Base-by-base conservation (phyloP, 495 filamentous ascomycete species). In the Filosporella fistucella region DNA sequence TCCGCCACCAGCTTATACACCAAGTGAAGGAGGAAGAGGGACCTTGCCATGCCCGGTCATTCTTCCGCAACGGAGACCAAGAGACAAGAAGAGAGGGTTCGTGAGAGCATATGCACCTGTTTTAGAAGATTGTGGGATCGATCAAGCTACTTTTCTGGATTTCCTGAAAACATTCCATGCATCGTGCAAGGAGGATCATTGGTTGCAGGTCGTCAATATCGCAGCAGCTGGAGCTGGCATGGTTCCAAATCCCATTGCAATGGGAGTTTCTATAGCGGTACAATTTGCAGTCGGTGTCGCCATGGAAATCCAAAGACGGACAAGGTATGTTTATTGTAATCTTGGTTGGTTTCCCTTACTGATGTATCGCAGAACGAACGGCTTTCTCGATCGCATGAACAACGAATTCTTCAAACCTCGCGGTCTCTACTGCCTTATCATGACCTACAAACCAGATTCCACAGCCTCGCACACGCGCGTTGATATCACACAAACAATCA, bases 381-480 rank as follows among this genome's bases (percentile, higher is more conserved):
- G 45, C 1, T 82, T 75, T 63, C 68, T 85, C 13, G 65, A 74
- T 30, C 65, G 68, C 42, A 72, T 80, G 57, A 84, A 84, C 60
- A 60, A 72, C 6, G 65, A 75, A 26, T 68, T 81, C 35, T 84
- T 82, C 63, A 66, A 64, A 23, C 80, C 80, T 0, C 74, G 71
- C 14, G 81, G 80, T 6, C 66, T 84, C 0, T 81, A 72, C 58
- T 76, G 72, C 44, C 58, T 84, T 4, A 63, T 85, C 26, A 78
- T 85, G 74, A 76, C 75, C 8, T 82, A 74, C 60, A 72, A 77
- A 17, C 71, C 76, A 1, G 63, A 72, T 10, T 59, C 58, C 0
- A 37, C 54, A 4, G 40, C 55, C 2, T 55, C 67, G 5, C 54
- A 55, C 7, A 57, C 57, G 11, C 33, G 54, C 4, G 57, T 67